phyloP scores from a whole-genome alignment of 108 stramenopile species.

The Cafeteria roenbergensis region DNA sequence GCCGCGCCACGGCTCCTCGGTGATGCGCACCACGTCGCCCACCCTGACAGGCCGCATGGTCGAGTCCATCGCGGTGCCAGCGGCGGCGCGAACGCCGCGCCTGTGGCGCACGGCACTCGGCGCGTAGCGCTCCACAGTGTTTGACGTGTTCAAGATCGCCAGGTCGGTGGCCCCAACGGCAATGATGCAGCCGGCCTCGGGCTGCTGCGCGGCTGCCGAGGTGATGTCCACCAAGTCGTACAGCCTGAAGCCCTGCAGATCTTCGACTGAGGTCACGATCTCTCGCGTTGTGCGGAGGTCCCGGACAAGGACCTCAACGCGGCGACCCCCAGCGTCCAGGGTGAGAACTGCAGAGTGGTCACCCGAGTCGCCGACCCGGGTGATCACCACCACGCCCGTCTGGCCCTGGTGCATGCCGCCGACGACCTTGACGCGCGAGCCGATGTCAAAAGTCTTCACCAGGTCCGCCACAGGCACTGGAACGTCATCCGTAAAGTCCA shows the following conservation, averaged over 20 bases:
- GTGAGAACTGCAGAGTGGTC: constrained; percentile 26
- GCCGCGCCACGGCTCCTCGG: constrained; percentile 24
- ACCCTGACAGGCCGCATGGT: constrained; percentile 22
- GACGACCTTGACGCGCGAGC: constrained; percentile 84
- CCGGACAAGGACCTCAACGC: constrained; percentile 26
- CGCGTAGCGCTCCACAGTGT: constrained; percentile 19
- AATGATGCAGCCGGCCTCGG: constrained; percentile 12
- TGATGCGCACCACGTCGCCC: constrained; percentile 30
- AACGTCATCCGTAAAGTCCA: constrained; percentile 64
- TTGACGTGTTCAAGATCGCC: constrained; percentile 23
- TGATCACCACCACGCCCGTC: constrained; percentile 77
- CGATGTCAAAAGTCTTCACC: constrained; percentile 75
- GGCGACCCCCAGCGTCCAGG: constrained; percentile 23
- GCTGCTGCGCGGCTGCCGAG: not conserved
- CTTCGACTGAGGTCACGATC: constrained; percentile 21
- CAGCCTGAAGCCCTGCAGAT: constrained; percentile 30
- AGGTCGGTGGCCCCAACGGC: constrained; percentile 22
- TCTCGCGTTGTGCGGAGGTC: constrained; percentile 32
- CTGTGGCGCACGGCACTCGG: constrained; percentile 33
- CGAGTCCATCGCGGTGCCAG: constrained; percentile 24
- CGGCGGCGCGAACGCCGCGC: constrained; percentile 17
- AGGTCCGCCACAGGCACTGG: constrained; percentile 73
- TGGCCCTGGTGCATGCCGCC: constrained; percentile 83
- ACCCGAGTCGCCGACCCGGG: constrained; percentile 27
- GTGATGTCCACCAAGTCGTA: constrained; percentile 32